Evolutionary conservation across 2,329 filamentous ascomycete genomes (phyloP).

Genomic region (Rhinocladiella mackenziei): DNA sequence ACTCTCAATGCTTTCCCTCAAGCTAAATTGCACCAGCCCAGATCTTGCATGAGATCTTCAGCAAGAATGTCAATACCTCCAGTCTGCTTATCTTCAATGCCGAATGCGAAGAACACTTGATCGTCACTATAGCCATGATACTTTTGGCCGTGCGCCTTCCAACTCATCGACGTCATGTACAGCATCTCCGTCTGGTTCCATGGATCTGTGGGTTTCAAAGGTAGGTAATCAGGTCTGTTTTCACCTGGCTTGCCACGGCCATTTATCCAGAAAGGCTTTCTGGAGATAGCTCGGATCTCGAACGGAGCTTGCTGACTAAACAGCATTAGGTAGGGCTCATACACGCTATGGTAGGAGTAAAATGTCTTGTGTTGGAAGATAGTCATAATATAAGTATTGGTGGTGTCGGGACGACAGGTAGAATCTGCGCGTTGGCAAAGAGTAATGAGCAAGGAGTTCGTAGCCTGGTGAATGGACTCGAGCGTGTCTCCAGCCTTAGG

Average conservation of each 20-base stretch:
- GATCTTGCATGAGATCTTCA: conserved; percentile 45
- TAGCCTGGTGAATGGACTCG: conserved; percentile 55
- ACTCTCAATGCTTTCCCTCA: no score
- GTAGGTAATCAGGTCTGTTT: conserved; percentile 25
- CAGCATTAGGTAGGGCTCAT: conserved; percentile 27
- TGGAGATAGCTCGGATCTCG: conserved; percentile 21
- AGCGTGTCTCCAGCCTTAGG: conserved; percentile 34
- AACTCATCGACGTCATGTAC: conserved; percentile 55
- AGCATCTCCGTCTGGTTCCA: conserved; percentile 46
- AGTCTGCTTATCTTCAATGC: conserved; percentile 50
- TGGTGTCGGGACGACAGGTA: conserved; percentile 41
- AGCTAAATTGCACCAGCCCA: no score
- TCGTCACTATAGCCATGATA: conserved; percentile 58
- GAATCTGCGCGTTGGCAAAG: conserved; percentile 45
- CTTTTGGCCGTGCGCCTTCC: conserved; percentile 46
- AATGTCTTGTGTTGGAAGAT: conserved; percentile 55
- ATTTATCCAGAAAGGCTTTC: conserved; percentile 51
- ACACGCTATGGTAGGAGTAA: conserved; percentile 41
- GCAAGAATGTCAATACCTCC: conserved; percentile 52
- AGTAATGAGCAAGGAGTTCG: conserved; percentile 55
- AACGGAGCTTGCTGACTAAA: conserved; percentile 23
- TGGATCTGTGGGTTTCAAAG: background rate
- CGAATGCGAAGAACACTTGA: conserved; percentile 52
- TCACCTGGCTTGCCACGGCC: conserved; percentile 20
- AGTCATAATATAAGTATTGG: conserved; percentile 54